Percentiles rank a stretch among this genome's conserved stretches.
Conservation (phyloP, 257 asterid genomes). For the Solanum boliviense region DNA sequence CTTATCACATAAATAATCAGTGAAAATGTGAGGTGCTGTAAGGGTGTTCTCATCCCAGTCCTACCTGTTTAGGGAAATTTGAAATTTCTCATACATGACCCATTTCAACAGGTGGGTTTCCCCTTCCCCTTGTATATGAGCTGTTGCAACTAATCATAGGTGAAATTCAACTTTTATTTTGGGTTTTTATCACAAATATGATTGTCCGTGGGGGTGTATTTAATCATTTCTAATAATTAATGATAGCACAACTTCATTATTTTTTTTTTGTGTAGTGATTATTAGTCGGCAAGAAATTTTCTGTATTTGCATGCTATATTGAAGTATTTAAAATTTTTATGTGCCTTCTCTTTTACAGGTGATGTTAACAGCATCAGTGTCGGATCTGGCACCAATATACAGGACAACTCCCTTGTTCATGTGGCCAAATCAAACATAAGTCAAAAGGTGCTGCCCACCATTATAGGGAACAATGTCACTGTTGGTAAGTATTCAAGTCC, state of each 20-base stretch:
- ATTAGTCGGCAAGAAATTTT: background rate
- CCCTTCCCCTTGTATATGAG: background rate
- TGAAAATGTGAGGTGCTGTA: background rate
- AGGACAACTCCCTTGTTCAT: slow-evolving; percentile 75
- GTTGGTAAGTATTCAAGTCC: slow-evolving; percentile 36
- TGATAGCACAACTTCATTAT: background rate
- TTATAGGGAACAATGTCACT: slow-evolving; percentile 68
- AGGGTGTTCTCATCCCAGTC: background rate
- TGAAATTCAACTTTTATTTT: background rate
- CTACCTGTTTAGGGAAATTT: background rate
- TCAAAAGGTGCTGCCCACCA: slow-evolving; percentile 68
- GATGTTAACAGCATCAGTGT: slow-evolving; percentile 62
- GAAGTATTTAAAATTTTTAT: background rate
- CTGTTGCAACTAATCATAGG: background rate
- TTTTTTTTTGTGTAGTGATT: background rate
- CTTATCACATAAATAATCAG: background rate
- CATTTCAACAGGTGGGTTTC: background rate
- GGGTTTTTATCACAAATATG: background rate
- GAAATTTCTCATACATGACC: background rate
- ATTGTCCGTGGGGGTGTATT: background rate
- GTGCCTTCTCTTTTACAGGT: slow-evolving; percentile 26
- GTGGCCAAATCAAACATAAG: slow-evolving; percentile 68
- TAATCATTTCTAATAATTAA: background rate
- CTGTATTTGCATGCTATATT: background rate
- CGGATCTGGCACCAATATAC: slow-evolving; percentile 75